Evolutionary conservation across 164 flowering plant genomes (phyloP).

Genomic region (Umbilicus rupestris): DNA sequence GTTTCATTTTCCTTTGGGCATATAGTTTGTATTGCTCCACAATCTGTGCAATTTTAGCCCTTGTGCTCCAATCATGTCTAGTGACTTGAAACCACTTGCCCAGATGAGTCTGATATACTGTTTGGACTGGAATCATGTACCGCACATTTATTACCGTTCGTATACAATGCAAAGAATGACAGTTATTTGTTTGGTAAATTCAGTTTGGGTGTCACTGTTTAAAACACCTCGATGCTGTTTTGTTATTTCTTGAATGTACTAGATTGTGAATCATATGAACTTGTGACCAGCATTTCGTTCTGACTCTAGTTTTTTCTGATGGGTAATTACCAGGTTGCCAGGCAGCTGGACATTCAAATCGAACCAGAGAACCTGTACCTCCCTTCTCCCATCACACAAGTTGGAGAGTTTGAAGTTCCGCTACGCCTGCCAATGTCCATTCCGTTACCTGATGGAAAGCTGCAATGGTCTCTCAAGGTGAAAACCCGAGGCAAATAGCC

Average conservation of each 20-base stretch:
- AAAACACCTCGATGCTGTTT: no score
- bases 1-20: neutral
- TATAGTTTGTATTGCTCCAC: neutral
- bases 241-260: neutral
- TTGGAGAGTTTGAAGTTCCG: slow-evolving; percentile 78
- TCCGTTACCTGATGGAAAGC: slow-evolving; percentile 69
- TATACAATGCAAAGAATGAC: neutral
- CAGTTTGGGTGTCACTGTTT: no score
- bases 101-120: neutral
- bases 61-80: no score
- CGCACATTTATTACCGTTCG: neutral
- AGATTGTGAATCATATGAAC: neutral
- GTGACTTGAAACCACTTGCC: no score
- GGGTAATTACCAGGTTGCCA: slow-evolving; percentile 55
- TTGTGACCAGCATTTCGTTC: neutral
- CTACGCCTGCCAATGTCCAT: slow-evolving; percentile 66
- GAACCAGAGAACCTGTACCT: slow-evolving; percentile 69
- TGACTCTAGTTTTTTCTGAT: neutral
- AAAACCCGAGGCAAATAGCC: slow-evolving; percentile 55
- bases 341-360: slow-evolving; percentile 68
- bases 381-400: slow-evolving; percentile 46
- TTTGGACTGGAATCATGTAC: neutral
- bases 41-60: neutral
- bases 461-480: slow-evolving; percentile 57
- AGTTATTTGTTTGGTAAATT: neutral